Percentiles rank a stretch among this genome's conserved stretches.
Evolutionary conservation across 352 stramenopile genomes (phyloP).

Genomic region (Globisporangium carolinianum): DNA sequence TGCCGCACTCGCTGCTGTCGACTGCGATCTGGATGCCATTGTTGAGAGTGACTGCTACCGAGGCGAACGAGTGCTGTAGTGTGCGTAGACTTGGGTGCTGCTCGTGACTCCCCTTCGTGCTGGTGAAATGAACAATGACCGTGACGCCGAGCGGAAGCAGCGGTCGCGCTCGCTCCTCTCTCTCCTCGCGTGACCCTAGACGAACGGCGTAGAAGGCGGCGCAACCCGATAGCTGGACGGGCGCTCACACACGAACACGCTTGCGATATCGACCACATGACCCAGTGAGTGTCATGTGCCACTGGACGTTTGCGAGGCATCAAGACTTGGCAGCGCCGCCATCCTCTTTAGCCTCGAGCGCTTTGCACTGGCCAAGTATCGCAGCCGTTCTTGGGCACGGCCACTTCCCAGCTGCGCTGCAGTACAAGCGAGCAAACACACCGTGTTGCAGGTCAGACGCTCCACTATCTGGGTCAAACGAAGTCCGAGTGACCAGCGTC

Average conservation of each 20-base stretch:
- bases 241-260: neutral
- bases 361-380: neutral
- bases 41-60: neutral
- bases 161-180: neutral
- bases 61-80: neutral
- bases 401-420: neutral
- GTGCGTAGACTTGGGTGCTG: neutral
- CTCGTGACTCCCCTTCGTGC: neutral
- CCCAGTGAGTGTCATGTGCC: constrained; percentile 3
- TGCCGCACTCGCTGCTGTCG: neutral
- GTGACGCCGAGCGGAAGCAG: neutral
- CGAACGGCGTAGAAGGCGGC: neutral
- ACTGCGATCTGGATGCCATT: neutral
- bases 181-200: neutral
- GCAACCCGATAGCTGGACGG: neutral
- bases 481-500: neutral
- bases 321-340: neutral
- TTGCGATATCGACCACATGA: neutral
- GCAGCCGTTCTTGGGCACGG: neutral
- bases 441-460: neutral
- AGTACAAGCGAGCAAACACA: neutral
- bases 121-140: constrained; percentile 1
- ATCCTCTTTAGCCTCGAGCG: neutral
- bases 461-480: neutral
- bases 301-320: neutral